These are phyloP conservation scores for Lippia alba DNA, from an alignment of 305 asterid genomes.

Conservation along the genomic window DNA sequence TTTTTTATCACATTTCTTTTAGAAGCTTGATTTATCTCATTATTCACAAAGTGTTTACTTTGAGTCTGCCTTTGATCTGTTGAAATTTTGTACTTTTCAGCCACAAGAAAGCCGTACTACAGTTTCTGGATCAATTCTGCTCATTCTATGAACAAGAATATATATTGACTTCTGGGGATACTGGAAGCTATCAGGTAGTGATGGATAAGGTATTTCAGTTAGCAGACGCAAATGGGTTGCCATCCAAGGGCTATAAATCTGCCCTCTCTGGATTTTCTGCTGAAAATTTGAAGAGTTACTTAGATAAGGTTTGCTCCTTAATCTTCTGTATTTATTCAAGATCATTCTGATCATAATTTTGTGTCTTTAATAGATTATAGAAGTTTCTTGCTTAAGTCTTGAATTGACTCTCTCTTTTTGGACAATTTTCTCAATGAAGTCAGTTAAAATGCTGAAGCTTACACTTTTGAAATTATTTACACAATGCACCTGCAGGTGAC, in stretches of 20 bases:
- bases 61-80: conserved; percentile 12
- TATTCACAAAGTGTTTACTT: conserved; percentile 15
- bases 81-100: conserved; percentile 49
- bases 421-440: not conserved
- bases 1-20: not conserved
- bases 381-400: conserved; percentile 13
- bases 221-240: conserved; percentile 83
- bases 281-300: conserved; percentile 54
- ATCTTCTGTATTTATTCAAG: conserved; percentile 15
- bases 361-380: not conserved
- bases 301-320: conserved; percentile 64
- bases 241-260: conserved; percentile 70
- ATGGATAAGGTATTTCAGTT: conserved; percentile 69
- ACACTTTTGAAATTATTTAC: conserved; percentile 33
- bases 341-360: conserved; percentile 19
- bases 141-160: conserved; percentile 69
- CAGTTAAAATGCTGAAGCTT: conserved; percentile 27
- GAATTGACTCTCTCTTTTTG: conserved; percentile 16
- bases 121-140: conserved; percentile 87
- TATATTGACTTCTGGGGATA: conserved; percentile 49
- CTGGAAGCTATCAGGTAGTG: conserved; percentile 62
- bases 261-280: conserved; percentile 65
- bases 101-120: conserved; percentile 80
- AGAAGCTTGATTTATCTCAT: conserved; percentile 1
- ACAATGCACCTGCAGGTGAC: conserved; percentile 66